Base-by-base conservation (phyloP, 2,329 filamentous ascomycete species). In the Fusarium devonianum region DNA sequence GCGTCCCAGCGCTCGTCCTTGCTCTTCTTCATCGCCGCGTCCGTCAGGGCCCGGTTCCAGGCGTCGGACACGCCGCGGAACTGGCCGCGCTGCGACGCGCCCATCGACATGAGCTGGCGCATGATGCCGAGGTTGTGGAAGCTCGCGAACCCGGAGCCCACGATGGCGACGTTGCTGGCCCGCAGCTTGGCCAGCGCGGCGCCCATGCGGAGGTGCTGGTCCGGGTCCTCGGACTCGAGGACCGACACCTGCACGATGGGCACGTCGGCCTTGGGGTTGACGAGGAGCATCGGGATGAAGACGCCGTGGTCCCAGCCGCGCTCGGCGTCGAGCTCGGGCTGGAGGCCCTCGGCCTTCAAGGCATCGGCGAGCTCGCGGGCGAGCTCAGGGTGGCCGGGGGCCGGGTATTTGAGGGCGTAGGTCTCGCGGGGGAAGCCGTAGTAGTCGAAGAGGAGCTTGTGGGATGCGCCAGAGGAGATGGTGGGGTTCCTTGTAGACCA, bases 241-340 rank as follows among this genome's bases (percentile, higher is more conserved):
- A 85, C 79, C 1, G 78, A 82, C 44, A 85, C 61, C 63, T 84
- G 82, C n/a, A 85, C 71, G 21, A 85, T 72, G 36, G 82, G 82
- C 3, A 82, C 64, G 47, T 75, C 69, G 56, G 80, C 82, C 30
- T 70, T 59, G 14, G 82, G 82, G 46, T 78, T 68, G 58, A 81
- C 76, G 32, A 85, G 78, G 34, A 77, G 72, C 69, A 85, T 72
- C 6, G 82, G 82, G 18, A 85, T 68, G 65, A 84, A 85, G 48
- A 85, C 80, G 69, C 82, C 82, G 63, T 85, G 82, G 63, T 85
- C 82, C 82, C 82, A 85, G 49, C 77, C 71, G 29, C 77, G 73
- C 47, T 67, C 40, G 11, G 43, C 55, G 52, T 80, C 71, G 10
- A 79, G 67, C 10, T 53, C 53, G 2, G 73, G 68, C 11, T 67